These are phyloP conservation scores for Dictyophora rubrovolvata DNA, from an alignment of 768 basidiomycete species.

Conservation along the genomic window DNA sequence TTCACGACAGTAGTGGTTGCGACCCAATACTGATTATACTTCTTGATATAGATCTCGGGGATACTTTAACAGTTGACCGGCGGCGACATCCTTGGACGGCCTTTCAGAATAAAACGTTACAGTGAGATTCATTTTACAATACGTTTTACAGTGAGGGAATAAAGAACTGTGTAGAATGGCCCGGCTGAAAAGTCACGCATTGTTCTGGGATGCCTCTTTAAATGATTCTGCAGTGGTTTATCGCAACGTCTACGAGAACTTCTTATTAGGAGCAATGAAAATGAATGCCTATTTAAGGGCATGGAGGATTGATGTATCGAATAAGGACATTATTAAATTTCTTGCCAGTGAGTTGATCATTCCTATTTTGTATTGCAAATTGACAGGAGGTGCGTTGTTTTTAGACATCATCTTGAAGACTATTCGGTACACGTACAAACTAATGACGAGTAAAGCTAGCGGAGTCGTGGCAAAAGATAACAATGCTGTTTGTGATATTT, in stretches of 20 bases:
- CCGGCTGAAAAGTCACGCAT: constrained; percentile 64
- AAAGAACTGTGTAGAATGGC: constrained; percentile 39
- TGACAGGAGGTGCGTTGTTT: neutral
- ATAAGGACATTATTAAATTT: constrained; percentile 33
- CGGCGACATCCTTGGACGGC: constrained; percentile 52
- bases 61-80: constrained; percentile 63
- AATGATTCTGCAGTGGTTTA: constrained; percentile 56
- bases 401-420: constrained; percentile 55
- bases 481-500: constrained; percentile 32
- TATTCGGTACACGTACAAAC: constrained; percentile 44
- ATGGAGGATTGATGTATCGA: constrained; percentile 39
- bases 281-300: constrained; percentile 69
- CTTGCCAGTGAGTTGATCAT: constrained; percentile 40
- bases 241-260: constrained; percentile 80
- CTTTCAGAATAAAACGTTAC: constrained; percentile 67
- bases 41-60: constrained; percentile 37
- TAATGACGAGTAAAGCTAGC: constrained; percentile 37
- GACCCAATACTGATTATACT: no score
- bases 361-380: neutral
- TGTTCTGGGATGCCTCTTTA: constrained; percentile 66
- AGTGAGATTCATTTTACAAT: constrained; percentile 34
- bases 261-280: constrained; percentile 74
- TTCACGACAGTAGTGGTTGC: no score
- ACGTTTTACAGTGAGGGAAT: neutral
- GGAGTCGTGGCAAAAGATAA: constrained; percentile 30